Percentiles rank a stretch among this genome's conserved stretches.
These are phyloP conservation scores for Megacollybia platyphylla DNA, from an alignment of 1,284 basidiomycete genomes.

Conservation along the genomic window DNA sequence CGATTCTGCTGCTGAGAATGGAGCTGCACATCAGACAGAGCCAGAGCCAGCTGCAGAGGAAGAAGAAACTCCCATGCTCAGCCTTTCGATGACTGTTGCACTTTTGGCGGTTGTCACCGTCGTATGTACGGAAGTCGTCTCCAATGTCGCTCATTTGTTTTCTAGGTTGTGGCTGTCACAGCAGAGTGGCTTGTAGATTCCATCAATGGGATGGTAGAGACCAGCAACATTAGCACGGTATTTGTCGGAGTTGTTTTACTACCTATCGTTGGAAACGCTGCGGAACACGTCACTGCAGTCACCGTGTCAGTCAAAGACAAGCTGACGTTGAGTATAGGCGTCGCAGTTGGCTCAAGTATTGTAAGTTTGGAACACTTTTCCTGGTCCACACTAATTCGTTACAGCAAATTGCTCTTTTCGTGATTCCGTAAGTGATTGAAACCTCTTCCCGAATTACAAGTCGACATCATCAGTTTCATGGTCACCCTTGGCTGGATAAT, in stretches of 20 bases:
- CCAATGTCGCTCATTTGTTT: not conserved
- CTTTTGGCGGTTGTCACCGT: constrained; percentile 53
- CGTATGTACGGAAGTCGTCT: constrained; percentile 22
- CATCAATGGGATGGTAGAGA: constrained; percentile 47
- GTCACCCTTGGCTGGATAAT: constrained; percentile 56
- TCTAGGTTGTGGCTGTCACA: constrained; percentile 61
- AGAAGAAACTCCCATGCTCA: constrained; percentile 45
- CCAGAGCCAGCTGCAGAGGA: constrained; percentile 21
- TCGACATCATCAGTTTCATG: constrained; percentile 27
- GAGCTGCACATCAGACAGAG: not conserved
- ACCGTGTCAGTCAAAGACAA: constrained; percentile 77
- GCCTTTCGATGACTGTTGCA: constrained; percentile 32
- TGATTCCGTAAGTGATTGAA: constrained; percentile 54
- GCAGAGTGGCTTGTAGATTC: constrained; percentile 82
- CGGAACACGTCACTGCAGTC: constrained; percentile 84
- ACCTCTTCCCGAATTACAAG: not conserved
- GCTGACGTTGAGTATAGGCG: constrained; percentile 62
- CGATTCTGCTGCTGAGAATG: too few species aligned
- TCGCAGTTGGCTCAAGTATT: constrained; percentile 85
- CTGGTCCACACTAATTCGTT: not conserved
- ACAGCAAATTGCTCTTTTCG: constrained; percentile 82
- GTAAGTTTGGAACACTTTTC: constrained; percentile 25
- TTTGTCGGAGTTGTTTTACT: constrained; percentile 82
- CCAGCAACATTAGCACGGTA: constrained; percentile 50
- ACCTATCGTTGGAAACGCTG: constrained; percentile 80